Base-by-base conservation (phyloP, 352 stramenopile genomes). In the Phytophthora citricola region DNA sequence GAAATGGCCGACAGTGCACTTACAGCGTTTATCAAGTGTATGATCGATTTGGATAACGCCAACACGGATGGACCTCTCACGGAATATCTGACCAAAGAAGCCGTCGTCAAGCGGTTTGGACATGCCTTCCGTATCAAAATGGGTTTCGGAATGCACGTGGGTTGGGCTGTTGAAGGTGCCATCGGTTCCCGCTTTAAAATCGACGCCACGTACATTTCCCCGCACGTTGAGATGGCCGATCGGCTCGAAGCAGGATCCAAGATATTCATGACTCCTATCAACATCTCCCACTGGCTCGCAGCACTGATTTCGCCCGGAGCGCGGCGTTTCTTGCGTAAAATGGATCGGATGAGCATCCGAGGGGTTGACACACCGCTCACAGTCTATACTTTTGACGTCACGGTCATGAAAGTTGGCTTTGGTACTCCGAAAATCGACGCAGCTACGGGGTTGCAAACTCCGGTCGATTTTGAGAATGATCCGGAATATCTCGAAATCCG, bases 151-250 rank as follows among this genome's bases (percentile, higher is more conserved):
- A 91, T 99, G 71, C 96, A 99, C 73, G 91, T 98, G n/a, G 97
- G 97, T 36, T 98, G 93, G 91, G 96, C 95, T 9, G 94, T 99
- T 27, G 94, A 99, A 77, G 97, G 97, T 11, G 97, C 95, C 3
- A 99, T 99, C 60, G 96, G 96, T 36, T 98, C 93, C 12, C 83
- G 93, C 12, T 90, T 90, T 60, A 99, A 99, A 66, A 97, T 99
- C 62, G 97, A 99, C 69, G 95, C 95, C n/a, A 98, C 96, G 14
- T 99, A 99, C 66, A 96, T 99, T 53, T 98, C 91, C 5, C 93
- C 97, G 24, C 92, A 98, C 53, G 95, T 98, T 10, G 95, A 98
- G 58, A 92, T 93, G 79, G 87, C 94, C 8, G 95, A 98, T 57
- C 94, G 92, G 15, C 79, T 99, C 5, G 95, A 99, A 72, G 95